Evolutionary conservation across 2,329 filamentous ascomycete genomes (phyloP), one percentile per base, ranked within the genome.

Genomic region (Fusarium sp.): DNA sequence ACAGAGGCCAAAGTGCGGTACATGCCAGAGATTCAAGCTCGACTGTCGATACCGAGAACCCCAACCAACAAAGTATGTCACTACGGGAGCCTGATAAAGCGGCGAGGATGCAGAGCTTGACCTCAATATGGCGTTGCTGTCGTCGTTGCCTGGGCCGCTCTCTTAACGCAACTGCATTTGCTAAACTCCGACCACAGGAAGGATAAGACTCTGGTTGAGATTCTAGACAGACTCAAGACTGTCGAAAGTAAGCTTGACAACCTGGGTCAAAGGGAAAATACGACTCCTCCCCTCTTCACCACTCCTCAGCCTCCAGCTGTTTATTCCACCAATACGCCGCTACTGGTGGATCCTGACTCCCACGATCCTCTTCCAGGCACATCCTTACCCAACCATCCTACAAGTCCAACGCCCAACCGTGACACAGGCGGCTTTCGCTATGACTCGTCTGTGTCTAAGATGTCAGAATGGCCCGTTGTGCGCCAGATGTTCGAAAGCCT

Each of bases 131-230:
- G 56, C 30, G 59, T 58, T 63, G 44, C 38, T 53, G 59, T 66
- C 56, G 44, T 69, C 48, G 45, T 63, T 61, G 36, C 54, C 54
- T 69, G 57, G 47, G 53, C 63, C 57, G 35, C 56, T 59, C 20
- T 57, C 63, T 50, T 47, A 32, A 35, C 32, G 32, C 41, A 38
- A 32, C 44, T 44, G 38, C 53, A 57, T 61, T 48, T 59, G 61
- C 69, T 77, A 66, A 78, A 63, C 51, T 57, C 50, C 42, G 13
- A 22, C 47, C 51, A 66, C 75, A 90, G 89, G 78, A 91, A 91
- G 81, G 89, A 91, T 78, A 90, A 89, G 80, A 91, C 89, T 6
- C 82, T 91, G 74, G 85, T 89, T 47, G 88, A 91, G 76, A 90
- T 91, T 60, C 82, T 91, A 36, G 88, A 90, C 54, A 84, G 86